Evolutionary conservation across 2,329 filamentous ascomycete genomes (phyloP), one percentile per base, ranked within the genome.

Genomic region (Paecilomyces variotii): DNA sequence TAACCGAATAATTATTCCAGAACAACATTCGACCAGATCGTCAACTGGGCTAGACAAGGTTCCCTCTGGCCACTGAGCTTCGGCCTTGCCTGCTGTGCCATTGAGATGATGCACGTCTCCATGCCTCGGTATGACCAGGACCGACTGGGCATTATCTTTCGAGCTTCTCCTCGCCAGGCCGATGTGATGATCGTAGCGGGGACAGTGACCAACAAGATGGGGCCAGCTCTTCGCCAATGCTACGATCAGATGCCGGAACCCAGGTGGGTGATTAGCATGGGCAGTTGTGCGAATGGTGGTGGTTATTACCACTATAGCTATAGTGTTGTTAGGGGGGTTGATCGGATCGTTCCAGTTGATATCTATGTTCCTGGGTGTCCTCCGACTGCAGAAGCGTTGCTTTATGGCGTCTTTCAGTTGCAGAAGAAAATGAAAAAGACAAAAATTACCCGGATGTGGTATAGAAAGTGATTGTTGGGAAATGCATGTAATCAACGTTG

Each of bases 211-310:
- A 96, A 96, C 82, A 96, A 96, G 81, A 96, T 96, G 91, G 91
- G 90, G 0, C 90, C 91, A 1, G 91, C 91, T 34, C 79, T 96
- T 70, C 83, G 91, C 74, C 90, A 94, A 78, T 88, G 95, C 62
- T 96, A 96, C 79, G 91, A 96, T 75, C 91, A 96, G 80, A 96
- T 96, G 91, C 90, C 91, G 30, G 91, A 96, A 32, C 91, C 91
- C 19, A 83, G 88, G 70, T 96, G 90, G 90, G 90, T 93, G 25
- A 83, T 88, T 68, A 89, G 86, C 67, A 93, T 93, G 89, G 89
- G 89, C 11, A 89, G 86, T 69, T 93, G 89, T 74, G 89, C 89
- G 61, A 92, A 92, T 74, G 89, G 89, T 56, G 89, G 89, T 61
- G 89, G 89, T 57, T 93, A 93, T 78, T 92, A 93, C 74, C 89